phyloP scores from a whole-genome alignment of 2,329 filamentous ascomycete species.

The Pseudogymnoascus sp. region DNA sequence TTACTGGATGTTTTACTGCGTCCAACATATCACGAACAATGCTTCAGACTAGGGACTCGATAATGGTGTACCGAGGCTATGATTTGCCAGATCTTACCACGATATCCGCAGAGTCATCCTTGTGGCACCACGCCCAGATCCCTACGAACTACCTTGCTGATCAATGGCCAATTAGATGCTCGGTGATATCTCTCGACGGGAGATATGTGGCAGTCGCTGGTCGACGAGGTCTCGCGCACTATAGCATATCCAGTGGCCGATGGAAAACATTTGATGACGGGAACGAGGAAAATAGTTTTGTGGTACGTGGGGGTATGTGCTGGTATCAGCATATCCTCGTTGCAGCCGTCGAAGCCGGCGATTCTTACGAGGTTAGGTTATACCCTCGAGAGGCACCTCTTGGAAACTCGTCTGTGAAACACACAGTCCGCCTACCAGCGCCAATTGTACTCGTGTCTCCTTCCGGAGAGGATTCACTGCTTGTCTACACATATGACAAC shows the following conservation, averaged over 20 bases:
- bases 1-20: constrained; percentile 83
- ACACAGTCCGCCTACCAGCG: constrained; percentile 69
- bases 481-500: constrained; percentile 97
- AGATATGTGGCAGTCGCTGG: constrained; percentile 96
- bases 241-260: constrained; percentile 85
- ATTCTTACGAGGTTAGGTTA: constrained; percentile 78
- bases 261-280: constrained; percentile 92
- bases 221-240: constrained; percentile 82
- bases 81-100: constrained; percentile 84
- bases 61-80: constrained; percentile 91
- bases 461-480: constrained; percentile 85
- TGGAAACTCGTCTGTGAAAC: constrained; percentile 64
- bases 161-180: constrained; percentile 87
- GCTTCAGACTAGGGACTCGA: constrained; percentile 76
- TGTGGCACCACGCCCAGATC: constrained; percentile 92
- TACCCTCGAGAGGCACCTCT: constrained; percentile 82
- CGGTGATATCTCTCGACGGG: constrained; percentile 84
- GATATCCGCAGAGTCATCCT: constrained; percentile 80
- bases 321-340: constrained; percentile 97
- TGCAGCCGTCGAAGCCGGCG: constrained; percentile 80
- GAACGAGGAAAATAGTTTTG: constrained; percentile 78
- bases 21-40: constrained; percentile 86
- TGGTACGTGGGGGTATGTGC: constrained; percentile 92
- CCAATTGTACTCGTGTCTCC: constrained; percentile 85
- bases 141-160: constrained; percentile 77